Evolutionary conservation across 2,329 filamentous ascomycete genomes (phyloP), one percentile per base, ranked within the genome.

Genomic region (Paecilomyces variotii): DNA sequence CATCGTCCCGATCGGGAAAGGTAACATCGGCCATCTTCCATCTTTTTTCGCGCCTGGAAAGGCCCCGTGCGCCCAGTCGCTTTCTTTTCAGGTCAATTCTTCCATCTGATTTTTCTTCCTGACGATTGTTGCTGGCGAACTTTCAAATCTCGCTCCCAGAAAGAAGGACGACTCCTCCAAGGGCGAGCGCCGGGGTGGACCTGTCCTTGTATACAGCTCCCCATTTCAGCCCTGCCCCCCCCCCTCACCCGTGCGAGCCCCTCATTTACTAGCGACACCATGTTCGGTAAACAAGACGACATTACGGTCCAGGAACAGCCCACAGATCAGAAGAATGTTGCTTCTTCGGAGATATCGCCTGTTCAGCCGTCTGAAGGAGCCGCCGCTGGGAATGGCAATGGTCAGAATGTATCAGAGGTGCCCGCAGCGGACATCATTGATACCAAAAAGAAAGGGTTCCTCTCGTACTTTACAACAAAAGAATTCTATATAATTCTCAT

Each of bases 401-500:
- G 61, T 35, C 62, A 67, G 14, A 61, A 58, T 26, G 57, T 52
- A 53, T 59, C 64, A 26, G 62, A 67, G 49, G 67, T 68, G 26
- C 62, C 69, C 7, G 74, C 71, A 0, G 39, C n/a, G 14, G 75
- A 76, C 51, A 72, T 72, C 39, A 66, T 76, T 9, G 74, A 74
- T 30, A 67, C 71, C 56, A 63, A 74, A 57, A 79, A 80, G 74
- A 76, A 78, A 63, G 73, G 78, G 3, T 80, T 78, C 64, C 82
- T 87, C 64, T 78, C 87, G 51, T 97, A 94, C 76, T 80, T 97
- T 62, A 82, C 81, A 66, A 96, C 92, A 10, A 82, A 82, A 68
- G 90, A 97, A 71, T 97, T 99, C 72, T 97, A 91, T 84, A 78
- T 90, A 65, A 86, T 96, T 51, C 79, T 97, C 66, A 60, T 85